Evolutionary conservation across 148 eudicot species (phyloP).

Genomic region (Spergularia bocconei): DNA sequence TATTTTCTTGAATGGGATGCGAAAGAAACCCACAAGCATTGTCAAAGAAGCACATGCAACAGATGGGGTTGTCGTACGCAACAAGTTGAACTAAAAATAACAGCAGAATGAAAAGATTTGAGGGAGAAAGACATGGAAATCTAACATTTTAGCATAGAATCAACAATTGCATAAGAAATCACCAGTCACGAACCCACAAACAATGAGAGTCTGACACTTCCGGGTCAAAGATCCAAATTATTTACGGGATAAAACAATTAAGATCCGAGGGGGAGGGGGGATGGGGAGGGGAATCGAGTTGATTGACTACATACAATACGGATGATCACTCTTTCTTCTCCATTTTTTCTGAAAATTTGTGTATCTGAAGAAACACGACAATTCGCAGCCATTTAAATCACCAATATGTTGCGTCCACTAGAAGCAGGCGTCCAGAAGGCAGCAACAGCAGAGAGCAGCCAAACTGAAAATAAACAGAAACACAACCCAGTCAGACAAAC

Average conservation of each 20-base stretch:
- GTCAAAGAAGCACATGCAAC: too few species aligned
- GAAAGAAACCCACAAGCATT: too few species aligned
- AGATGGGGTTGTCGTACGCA: not conserved
- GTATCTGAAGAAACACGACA: conserved; percentile 1
- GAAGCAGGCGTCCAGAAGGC: conserved; percentile 72
- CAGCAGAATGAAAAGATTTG: not conserved
- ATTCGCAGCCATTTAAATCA: conserved; percentile 12
- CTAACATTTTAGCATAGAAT: not conserved
- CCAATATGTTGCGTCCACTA: conserved; percentile 21
- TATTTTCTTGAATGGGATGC: too few species aligned
- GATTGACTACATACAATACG: conserved; percentile 17
- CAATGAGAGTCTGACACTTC: conserved; percentile 2
- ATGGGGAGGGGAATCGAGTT: not conserved
- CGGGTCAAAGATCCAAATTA: conserved; percentile 17
- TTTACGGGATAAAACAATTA: conserved; percentile 19
- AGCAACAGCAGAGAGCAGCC: conserved; percentile 84
- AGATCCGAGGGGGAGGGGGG: not conserved
- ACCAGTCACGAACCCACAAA: not conserved
- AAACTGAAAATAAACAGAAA: conserved; percentile 27
- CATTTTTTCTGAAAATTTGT: not conserved
- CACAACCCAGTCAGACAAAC: not conserved
- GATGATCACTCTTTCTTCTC: not conserved
- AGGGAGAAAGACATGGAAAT: not conserved
- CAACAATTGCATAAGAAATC: not conserved
- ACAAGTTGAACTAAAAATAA: not conserved